Base-by-base conservation (phyloP, 345 rosid species). In the Camelina laxa region DNA sequence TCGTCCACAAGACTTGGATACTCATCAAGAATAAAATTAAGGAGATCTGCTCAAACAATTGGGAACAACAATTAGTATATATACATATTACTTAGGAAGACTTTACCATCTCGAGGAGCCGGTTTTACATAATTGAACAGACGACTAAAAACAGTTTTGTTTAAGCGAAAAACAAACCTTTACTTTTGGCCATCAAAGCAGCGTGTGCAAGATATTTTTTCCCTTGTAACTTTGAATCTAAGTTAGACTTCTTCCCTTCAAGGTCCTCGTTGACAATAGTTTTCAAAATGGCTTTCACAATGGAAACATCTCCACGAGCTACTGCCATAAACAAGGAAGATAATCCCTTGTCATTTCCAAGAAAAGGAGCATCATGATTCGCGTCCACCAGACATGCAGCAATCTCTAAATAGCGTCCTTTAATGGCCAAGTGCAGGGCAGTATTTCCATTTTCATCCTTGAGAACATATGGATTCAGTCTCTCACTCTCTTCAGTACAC, bases 361-460 rank as follows among this genome's bases (percentile, higher is more conserved):
- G 62, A 31, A 57, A 31, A 10, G 62, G 17, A 57, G 62, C 62
- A 7, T 16, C 41, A 0, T 31, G 7, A 13, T 57, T 31, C 3
- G 61, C 61, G 31, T 60, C 38, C 48, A 60, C 47, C 9, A 60
- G 48, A 38, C 17, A 60, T 1, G 7, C 16, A 60, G 31, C 41
- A 2, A 51, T 24, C 8, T 51, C 31, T 0, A 11, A 1, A 21
- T 20, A 1, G 0, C n/a, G 1, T 21, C n/a, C 57, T 21, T 51
- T 0, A 12, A 65, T 22, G 2, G 83, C 83, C 4, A 19, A 20
- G 15, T 80, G 65, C 57, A 77, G 51, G 12, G 83, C 49, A 2
- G 85, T 76, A 44, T 74, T 54, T 44, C 80, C 85, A 11, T 62
- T 5, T 4, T 3, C 5, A 16, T 82, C 60, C 36, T 13, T 50